A percentile compares a stretch with the other conserved stretches of the same genome.
phyloP scores from a whole-genome alignment of 1,139 yeast species.

The Debaryomyces sp. region DNA sequence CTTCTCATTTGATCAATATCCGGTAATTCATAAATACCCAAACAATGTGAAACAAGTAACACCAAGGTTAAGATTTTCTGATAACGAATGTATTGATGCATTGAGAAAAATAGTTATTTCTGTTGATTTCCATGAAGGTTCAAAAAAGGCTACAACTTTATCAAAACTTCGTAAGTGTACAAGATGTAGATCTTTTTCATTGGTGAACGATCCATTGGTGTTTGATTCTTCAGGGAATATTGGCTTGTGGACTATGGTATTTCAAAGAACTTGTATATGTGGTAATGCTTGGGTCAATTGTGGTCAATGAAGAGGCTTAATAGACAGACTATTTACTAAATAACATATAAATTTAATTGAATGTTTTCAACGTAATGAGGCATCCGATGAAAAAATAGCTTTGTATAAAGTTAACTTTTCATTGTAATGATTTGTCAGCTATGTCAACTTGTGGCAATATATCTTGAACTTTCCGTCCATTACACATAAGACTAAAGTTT shows the following conservation, averaged over 20 bases:
- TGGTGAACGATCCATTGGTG: conserved; percentile 48
- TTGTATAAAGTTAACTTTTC: too few species aligned
- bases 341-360: not conserved
- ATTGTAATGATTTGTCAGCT: conserved; percentile 25
- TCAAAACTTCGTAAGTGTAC: conserved; percentile 54
- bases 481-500: conserved; percentile 29
- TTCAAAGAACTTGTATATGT: conserved; percentile 77
- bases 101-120: conserved; percentile 44
- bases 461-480: conserved; percentile 30
- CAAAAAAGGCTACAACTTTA: not conserved
- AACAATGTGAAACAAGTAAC: conserved; percentile 10
- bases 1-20: not conserved
- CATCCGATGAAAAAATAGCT: not conserved
- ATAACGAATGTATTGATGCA: conserved; percentile 41
- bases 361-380: not conserved
- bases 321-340: not conserved
- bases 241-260: conserved; percentile 71
- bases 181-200: conserved; percentile 67
- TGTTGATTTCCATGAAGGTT: conserved; percentile 12
- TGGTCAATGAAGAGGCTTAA: conserved; percentile 17
- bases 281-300: conserved; percentile 72
- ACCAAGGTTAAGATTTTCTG: conserved; percentile 27
- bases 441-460: conserved; percentile 33
- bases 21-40: conserved; percentile 12
- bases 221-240: conserved; percentile 39